Conservation (phyloP, 179 eudicot genomes). For the Corrigiola litoralis region DNA sequence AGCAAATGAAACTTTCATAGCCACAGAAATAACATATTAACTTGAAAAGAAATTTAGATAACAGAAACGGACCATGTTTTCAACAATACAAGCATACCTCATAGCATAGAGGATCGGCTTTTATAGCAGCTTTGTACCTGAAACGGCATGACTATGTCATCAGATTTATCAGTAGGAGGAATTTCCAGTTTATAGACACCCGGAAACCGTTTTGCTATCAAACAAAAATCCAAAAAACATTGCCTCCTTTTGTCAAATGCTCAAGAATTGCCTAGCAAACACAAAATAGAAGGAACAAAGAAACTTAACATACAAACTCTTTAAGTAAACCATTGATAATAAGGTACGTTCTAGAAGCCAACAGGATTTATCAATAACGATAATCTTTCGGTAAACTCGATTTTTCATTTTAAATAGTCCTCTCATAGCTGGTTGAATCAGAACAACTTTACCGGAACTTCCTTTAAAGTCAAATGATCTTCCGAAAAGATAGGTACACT, state of each 20-base stretch:
- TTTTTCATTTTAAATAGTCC: too few species aligned
- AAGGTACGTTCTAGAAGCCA: too few species aligned
- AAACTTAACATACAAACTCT: too few species aligned
- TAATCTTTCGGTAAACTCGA: too few species aligned
- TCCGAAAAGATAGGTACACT: neutral
- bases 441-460: neutral
- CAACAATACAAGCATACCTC: conserved; percentile 53
- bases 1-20: too few species aligned
- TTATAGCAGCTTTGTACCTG: conserved; percentile 96
- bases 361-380: too few species aligned
- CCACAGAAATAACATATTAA: too few species aligned
- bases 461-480: neutral
- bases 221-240: neutral
- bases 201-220: neutral
- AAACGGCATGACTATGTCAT: conserved; percentile 1
- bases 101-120: conserved; percentile 93
- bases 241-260: neutral
- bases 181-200: neutral
- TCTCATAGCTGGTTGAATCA: too few species aligned
- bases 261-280: too few species aligned
- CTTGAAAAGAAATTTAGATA: neutral
- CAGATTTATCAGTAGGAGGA: neutral
- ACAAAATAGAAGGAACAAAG: too few species aligned
- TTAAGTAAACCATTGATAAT: too few species aligned
- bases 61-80: neutral